These are phyloP conservation scores for Mycena sanguinolenta DNA, from an alignment of 768 basidiomycete genomes.

Conservation along the genomic window DNA sequence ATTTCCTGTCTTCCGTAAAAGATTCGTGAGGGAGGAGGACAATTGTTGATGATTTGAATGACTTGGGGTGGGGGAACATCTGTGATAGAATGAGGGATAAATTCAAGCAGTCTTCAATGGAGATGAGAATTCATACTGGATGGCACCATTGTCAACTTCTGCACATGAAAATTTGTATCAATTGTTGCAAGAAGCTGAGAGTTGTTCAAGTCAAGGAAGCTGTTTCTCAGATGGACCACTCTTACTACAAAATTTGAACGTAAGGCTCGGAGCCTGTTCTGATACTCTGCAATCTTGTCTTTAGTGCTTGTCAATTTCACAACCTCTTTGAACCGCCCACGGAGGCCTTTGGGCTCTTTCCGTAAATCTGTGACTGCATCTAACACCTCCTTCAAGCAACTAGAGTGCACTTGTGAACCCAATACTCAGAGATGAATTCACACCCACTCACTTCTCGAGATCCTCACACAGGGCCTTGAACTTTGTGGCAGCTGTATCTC, in stretches of 20 bases:
- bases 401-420: background rate
- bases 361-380: background rate
- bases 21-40: slow-evolving; percentile 3
- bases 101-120: background rate
- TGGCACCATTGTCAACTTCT: too few species aligned
- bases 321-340: background rate
- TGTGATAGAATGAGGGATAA: background rate
- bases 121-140: background rate
- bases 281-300: background rate
- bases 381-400: slow-evolving; percentile 3
- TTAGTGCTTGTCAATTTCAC: background rate
- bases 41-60: background rate
- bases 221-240: too few species aligned
- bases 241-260: slow-evolving; percentile 1
- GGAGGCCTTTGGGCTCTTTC: background rate
- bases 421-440: background rate
- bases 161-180: too few species aligned
- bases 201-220: too few species aligned
- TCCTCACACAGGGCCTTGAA: slow-evolving; percentile 1
- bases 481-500: background rate
- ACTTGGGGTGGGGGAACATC: background rate
- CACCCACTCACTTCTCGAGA: background rate
- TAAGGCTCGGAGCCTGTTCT: background rate
- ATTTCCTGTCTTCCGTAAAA: slow-evolving; percentile 7
- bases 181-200: too few species aligned